phyloP scores from a whole-genome alignment of 441 rosid genomes.

The Populus hybrid region DNA sequence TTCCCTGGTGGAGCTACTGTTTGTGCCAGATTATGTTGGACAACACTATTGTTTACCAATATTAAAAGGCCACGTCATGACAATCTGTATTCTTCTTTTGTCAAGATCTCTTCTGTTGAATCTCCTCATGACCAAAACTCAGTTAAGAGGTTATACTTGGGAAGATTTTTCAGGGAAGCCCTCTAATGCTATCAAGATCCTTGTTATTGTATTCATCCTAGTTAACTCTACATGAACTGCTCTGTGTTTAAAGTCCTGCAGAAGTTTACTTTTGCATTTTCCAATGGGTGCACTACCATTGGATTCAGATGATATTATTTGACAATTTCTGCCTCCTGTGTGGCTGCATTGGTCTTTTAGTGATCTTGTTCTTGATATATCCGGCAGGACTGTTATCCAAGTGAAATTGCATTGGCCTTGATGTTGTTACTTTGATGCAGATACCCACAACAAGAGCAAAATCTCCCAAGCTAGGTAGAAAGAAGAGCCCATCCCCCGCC shows the following conservation, averaged over 20 bases:
- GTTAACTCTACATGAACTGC: too few species aligned
- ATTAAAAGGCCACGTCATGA: not conserved
- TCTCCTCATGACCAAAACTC: not conserved
- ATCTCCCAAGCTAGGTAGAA: slow-evolving; percentile 96
- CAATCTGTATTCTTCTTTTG: not conserved
- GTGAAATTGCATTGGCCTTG: slow-evolving; percentile 15
- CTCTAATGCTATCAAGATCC: not conserved
- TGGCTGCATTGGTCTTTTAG: slow-evolving; percentile 5
- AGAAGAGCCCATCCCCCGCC: slow-evolving; percentile 41
- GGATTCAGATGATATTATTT: not conserved
- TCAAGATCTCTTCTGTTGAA: too few species aligned
- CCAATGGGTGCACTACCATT: not conserved
- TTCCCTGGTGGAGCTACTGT: not conserved
- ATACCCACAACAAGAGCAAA: slow-evolving; percentile 92
- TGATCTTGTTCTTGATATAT: slow-evolving; percentile 9
- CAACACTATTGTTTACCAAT: too few species aligned
- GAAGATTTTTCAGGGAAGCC: not conserved
- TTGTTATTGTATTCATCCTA: not conserved
- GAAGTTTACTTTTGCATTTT: not conserved
- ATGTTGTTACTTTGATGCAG: slow-evolving; percentile 39
- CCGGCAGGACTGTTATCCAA: not conserved
- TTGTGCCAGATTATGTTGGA: not conserved
- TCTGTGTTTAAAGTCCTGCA: too few species aligned
- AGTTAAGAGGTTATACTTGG: not conserved
- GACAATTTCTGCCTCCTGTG: not conserved